Percentiles rank a stretch among this genome's conserved stretches.
Evolutionary conservation across 805 yeast genomes (phyloP).

Genomic region (Suhomyces sp.): DNA sequence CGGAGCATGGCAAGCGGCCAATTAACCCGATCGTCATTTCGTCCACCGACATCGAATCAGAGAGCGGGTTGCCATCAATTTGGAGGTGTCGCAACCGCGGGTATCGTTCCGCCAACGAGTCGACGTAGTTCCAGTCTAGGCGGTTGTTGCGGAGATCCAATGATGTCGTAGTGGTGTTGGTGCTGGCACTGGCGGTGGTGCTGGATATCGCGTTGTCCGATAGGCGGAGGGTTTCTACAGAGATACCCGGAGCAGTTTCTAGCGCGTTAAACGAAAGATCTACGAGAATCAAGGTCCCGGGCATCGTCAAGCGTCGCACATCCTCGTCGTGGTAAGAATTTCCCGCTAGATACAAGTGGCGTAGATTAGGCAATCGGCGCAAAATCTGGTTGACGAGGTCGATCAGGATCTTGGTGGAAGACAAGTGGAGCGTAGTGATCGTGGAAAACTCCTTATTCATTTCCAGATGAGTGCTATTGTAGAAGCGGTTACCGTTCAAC

Average conservation of each 20-base stretch:
- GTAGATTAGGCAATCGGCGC: slow-evolving; percentile 38
- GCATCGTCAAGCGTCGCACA: slow-evolving; percentile 5
- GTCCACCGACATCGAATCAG: slow-evolving; percentile 25
- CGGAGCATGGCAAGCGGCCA: slow-evolving; percentile 39
- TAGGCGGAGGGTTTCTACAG: slow-evolving; percentile 24
- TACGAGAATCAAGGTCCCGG: neutral
- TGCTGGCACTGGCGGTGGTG: slow-evolving; percentile 1
- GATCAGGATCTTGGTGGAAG: slow-evolving; percentile 21
- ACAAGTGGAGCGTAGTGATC: slow-evolving; percentile 22
- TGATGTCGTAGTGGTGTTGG: neutral
- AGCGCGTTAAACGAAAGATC: slow-evolving; percentile 46
- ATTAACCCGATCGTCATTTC: slow-evolving; percentile 38
- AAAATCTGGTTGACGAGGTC: slow-evolving; percentile 15
- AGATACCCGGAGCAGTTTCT: slow-evolving; percentile 21
- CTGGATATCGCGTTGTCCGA: slow-evolving; percentile 34
- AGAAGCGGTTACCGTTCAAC: slow-evolving; percentile 54
- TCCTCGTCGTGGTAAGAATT: slow-evolving; percentile 27
- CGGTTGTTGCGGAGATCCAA: slow-evolving; percentile 55
- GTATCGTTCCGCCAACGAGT: slow-evolving; percentile 33
- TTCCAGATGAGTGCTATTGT: no score
- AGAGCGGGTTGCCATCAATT: slow-evolving; percentile 54
- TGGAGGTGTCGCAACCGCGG: slow-evolving; percentile 47
- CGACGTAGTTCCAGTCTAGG: slow-evolving; percentile 51
- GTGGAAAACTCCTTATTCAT: no score
- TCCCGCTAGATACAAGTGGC: slow-evolving; percentile 31